phyloP scores from a whole-genome alignment of 164 flowering plant genomes.

The Amborella trichopoda region DNA sequence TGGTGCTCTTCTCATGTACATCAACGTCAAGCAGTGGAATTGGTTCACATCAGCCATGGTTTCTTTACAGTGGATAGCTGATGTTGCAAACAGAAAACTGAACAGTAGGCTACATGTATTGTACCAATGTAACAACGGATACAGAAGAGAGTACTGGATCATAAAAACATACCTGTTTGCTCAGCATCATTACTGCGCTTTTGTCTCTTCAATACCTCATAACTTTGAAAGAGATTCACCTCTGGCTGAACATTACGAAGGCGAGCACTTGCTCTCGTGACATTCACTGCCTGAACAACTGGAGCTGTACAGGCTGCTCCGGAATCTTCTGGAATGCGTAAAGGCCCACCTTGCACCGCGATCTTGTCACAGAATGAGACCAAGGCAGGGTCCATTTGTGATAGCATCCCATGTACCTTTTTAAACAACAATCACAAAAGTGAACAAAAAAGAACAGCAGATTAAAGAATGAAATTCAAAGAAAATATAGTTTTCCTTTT shows the following conservation, averaged over 20 bases:
- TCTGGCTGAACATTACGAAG: conserved; percentile 94
- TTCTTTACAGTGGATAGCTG: not conserved
- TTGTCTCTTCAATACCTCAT: conserved; percentile 57
- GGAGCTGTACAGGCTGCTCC: conserved; percentile 34
- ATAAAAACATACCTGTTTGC: conserved; percentile 39
- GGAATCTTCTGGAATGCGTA: conserved; percentile 48
- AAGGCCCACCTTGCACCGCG: conserved; percentile 90
- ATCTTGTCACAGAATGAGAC: conserved; percentile 86
- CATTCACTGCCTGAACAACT: conserved; percentile 54
- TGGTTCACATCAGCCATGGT: not conserved
- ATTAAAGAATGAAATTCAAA: too few species aligned
- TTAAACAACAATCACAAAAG: conserved; percentile 3
- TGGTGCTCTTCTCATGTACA: not conserved
- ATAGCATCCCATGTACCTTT: conserved; percentile 93
- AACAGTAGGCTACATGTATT: not conserved
- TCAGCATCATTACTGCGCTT: conserved; percentile 52
- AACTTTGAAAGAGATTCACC: conserved; percentile 68
- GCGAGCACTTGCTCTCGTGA: conserved; percentile 87
- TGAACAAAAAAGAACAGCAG: not conserved
- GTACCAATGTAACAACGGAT: not conserved
- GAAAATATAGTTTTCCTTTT: too few species aligned
- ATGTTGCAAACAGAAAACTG: not conserved
- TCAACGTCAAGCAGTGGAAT: not conserved
- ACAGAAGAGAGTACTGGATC: not conserved
- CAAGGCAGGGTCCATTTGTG: conserved; percentile 95